phyloP scores from a whole-genome alignment of 1,139 yeast species.

The Nakaseomyces delphensis region DNA sequence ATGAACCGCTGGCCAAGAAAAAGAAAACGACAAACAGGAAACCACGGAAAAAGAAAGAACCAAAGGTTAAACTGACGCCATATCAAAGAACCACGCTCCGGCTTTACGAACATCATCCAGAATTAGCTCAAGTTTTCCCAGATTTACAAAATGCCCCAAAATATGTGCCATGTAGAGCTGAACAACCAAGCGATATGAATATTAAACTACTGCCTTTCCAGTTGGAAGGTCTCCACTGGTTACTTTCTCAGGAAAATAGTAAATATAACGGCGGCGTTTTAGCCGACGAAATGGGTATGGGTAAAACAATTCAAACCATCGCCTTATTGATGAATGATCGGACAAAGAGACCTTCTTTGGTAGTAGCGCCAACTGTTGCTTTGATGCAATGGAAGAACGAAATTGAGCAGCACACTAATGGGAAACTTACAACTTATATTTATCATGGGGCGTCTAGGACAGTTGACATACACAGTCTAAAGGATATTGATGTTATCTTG shows the following conservation, averaged over 20 bases:
- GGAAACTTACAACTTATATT: conserved; percentile 53
- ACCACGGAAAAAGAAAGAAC: conserved; percentile 19
- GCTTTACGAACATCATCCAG: conserved; percentile 69
- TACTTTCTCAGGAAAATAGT: conserved; percentile 69
- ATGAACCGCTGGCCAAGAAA: conserved; percentile 21
- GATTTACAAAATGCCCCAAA: conserved; percentile 44
- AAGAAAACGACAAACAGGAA: conserved; percentile 15
- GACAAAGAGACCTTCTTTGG: conserved; percentile 65
- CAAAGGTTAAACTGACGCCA: conserved; percentile 46
- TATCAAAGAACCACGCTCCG: conserved; percentile 57
- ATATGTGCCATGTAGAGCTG: conserved; percentile 50
- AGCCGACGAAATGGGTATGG: conserved; percentile 99
- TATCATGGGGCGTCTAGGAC: conserved; percentile 83
- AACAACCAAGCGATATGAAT: conserved; percentile 74
- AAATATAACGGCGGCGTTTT: conserved; percentile 79
- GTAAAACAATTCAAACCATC: conserved; percentile 92
- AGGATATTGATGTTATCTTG: conserved; percentile 66
- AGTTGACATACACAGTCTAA: conserved; percentile 45
- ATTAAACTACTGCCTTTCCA: conserved; percentile 79
- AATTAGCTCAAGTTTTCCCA: conserved; percentile 62
- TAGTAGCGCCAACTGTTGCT: conserved; percentile 96
- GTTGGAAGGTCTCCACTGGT: conserved; percentile 87
- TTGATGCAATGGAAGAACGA: conserved; percentile 96
- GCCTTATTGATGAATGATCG: conserved; percentile 68
- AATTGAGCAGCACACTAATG: conserved; percentile 74